Evolutionary conservation across 106 monocot species (phyloP), one percentile per base, ranked within the genome.

Genomic region (Agapanthus africanus): DNA sequence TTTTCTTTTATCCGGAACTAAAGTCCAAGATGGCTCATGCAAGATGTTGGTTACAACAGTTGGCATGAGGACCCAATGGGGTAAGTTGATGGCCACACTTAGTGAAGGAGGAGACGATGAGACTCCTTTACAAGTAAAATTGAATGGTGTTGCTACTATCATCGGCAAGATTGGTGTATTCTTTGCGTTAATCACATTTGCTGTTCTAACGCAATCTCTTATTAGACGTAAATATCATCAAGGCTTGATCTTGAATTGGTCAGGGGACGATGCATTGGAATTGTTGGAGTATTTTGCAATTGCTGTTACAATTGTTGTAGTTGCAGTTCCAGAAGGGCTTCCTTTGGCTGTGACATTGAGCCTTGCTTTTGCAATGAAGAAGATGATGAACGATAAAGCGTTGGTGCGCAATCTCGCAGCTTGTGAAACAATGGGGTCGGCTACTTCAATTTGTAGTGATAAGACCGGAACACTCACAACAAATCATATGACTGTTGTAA

Each of bases 341-440:
- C 80, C 80, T 10, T 51, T 80, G 27, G 80, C 80, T 32, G 80
- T 80, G 38, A 80, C 80, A 1, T 68, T 80, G 63, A 80, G 80
- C 34, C 80, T 80, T 32, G 80, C 80, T 38, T 80, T 80, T 72
- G 80, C 80, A 23, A 80, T 80, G 80, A 80, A 80, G 71, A 80
- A 76, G 31, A 80, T 80, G 80, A 80, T 80, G 80, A 76, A 76
- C 37, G 80, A 80, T 27, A 80, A 80, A 50, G 80, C 80, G 37
- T 31, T 80, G 19, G 80, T 80, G 25, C 75, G 80, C 7, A 59
- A 80, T 56, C 68, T 80, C 37, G 80, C 80, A 23, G 80, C 80
- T 10, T 80, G 80, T 27, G 80, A 80, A 41, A 80, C 80, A 30
- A 80, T 80, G 80, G 80, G 80, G 18, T 80, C 80, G 5, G 71